Evolutionary conservation across 495 filamentous ascomycete species (phyloP).

Genomic region (Acidiella bohemica): DNA sequence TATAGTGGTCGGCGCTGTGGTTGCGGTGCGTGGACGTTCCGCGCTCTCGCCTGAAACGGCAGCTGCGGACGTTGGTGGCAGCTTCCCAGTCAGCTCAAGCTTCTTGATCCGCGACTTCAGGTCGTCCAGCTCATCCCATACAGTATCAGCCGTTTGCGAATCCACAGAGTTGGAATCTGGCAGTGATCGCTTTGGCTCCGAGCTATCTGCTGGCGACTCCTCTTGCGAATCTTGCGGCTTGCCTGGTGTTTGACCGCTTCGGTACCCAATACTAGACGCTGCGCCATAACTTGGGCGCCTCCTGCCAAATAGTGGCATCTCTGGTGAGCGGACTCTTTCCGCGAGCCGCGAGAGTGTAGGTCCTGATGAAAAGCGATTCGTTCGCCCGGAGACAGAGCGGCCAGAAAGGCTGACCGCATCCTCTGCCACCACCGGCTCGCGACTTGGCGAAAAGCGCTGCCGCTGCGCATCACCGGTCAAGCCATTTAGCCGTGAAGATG

Average conservation of each 20-base stretch:
- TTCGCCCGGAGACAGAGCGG: constrained; percentile 5
- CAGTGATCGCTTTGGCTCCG: constrained; percentile 20
- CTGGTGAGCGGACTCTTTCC: constrained; percentile 7
- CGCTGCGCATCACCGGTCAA: constrained; percentile 4
- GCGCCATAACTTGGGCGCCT: constrained; percentile 16
- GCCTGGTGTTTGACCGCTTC: constrained; percentile 11
- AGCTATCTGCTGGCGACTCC: constrained; percentile 21
- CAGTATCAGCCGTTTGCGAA: constrained; percentile 77
- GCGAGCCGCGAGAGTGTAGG: constrained; percentile 1
- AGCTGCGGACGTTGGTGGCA: constrained; percentile 65
- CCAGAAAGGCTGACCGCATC: constrained; percentile 9
- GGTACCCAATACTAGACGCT: neutral
- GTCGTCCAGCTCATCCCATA: constrained; percentile 97
- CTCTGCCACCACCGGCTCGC: neutral
- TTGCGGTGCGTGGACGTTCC: constrained; percentile 79
- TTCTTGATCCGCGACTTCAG: constrained; percentile 85
- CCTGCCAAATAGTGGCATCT: constrained; percentile 14
- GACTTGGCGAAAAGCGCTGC: neutral
- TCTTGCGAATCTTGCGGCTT: constrained; percentile 39
- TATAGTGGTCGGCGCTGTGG: constrained; percentile 83
- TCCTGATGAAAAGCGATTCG: neutral
- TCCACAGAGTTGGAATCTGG: constrained; percentile 66
- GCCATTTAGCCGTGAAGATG: constrained; percentile 2
- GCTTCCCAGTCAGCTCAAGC: constrained; percentile 79
- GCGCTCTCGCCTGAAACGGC: constrained; percentile 60